Conservation (phyloP, 176 grass and related monocot genomes). For the Calamus simplicifolius region DNA sequence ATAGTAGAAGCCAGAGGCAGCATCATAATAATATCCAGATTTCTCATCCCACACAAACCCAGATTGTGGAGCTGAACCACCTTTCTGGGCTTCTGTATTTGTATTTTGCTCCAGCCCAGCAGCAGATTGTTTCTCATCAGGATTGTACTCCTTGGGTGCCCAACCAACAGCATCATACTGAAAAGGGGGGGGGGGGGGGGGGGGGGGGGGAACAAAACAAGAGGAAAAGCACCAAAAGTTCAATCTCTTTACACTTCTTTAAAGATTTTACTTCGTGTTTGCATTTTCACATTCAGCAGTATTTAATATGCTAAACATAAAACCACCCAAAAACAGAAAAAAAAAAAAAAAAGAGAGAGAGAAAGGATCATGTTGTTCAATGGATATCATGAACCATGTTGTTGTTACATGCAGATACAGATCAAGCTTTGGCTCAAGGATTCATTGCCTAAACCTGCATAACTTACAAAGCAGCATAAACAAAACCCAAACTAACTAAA, state of each 20-base stretch:
- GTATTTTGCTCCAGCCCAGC: constrained; percentile 23
- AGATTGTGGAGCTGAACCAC: constrained; percentile 46
- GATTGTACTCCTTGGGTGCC: constrained; percentile 92
- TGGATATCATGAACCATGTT: too few species aligned
- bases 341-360: too few species aligned
- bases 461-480: too few species aligned
- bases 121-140: constrained; percentile 49
- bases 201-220: not conserved
- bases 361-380: too few species aligned
- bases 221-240: not conserved
- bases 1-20: constrained; percentile 96
- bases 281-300: too few species aligned
- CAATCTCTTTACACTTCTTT: not conserved
- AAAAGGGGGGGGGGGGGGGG: not conserved
- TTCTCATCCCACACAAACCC: constrained; percentile 99
- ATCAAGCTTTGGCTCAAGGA: too few species aligned
- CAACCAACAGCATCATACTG: constrained; percentile 96
- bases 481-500: too few species aligned
- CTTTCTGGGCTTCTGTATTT: constrained; percentile 29
- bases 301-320: too few species aligned
- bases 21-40: constrained; percentile 97
- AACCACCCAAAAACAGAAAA: too few species aligned
- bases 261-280: too few species aligned
- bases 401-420: too few species aligned
- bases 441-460: too few species aligned